Base-by-base conservation (phyloP, 495 filamentous ascomycete genomes). In the Aspergillus ellipticus region DNA sequence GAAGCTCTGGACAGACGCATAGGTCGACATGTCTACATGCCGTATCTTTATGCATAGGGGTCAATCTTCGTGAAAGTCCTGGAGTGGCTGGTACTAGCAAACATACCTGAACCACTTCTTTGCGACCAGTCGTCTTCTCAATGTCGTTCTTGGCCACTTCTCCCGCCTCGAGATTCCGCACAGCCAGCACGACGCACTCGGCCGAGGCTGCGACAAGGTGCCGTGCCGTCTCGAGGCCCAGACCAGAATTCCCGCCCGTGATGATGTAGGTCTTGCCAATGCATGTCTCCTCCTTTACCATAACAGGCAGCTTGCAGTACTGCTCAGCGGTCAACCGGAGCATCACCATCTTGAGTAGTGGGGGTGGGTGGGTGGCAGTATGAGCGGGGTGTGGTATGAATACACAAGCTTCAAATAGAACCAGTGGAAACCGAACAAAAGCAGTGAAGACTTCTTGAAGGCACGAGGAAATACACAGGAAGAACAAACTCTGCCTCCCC, bases 171-270 rank as follows among this genome's bases (percentile, higher is more conserved):
- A 66, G 20, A 24, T 66, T 75, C 15, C 82, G 79, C 2, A 80
- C 79, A 4, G 74, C 80, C 1, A 84, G 59, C 49, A 83, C 71
- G 5, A 84, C 66, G 31, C 60, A 66, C 2, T 66, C 67, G 8
- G 82, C 69, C 0, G 17, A 31, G 6, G 42, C 9, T 0, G 42
- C 17, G 15, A 59, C 55, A 16, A 67, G 33, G 24, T 64, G 63
- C 9, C 54, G 48, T 3, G 66, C 64, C 3, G 66, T 48, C 56
- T 69, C 68, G 28, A 67, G 49, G n/a, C 68, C 68, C 0, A 73
- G 55, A 21, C 68, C 68, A 4, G 46, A 15, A 24, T 71, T 73
- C n/a, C 51, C 61, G 26, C 67, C 65, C 0, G 68, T 71, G 11
- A 73, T 54, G 35, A 71, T 56, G 51, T 60, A 55, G 31, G 64